phyloP scores from a whole-genome alignment of 2,329 filamentous ascomycete species.

The Exophiala viscosa region DNA sequence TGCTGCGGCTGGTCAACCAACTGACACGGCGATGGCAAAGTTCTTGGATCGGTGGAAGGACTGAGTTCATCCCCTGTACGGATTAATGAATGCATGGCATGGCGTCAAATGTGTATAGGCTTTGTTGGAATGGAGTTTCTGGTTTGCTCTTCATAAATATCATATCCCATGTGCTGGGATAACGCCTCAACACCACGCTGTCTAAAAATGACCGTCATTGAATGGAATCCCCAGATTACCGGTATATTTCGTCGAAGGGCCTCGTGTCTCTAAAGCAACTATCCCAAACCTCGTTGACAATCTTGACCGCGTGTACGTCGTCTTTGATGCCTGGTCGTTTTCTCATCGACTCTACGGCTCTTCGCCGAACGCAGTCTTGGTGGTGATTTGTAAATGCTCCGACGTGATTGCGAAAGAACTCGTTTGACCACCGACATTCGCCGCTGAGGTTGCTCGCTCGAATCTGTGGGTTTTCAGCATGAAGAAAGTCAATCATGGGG shows the following conservation, averaged over 20 bases:
- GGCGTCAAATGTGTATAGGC: background rate
- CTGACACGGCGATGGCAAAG: conserved; percentile 52
- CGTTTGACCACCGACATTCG: conserved; percentile 85
- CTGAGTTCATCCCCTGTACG: conserved; percentile 31
- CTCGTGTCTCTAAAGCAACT: conserved; percentile 92
- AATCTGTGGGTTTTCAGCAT: conserved; percentile 56
- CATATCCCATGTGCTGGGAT: background rate
- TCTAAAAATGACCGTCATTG: background rate
- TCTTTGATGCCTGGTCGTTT: conserved; percentile 77
- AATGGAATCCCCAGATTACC: conserved; percentile 38
- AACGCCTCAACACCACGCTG: conserved; percentile 24
- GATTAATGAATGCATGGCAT: conserved; percentile 10
- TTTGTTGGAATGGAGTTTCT: conserved; percentile 19
- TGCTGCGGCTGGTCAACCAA: conserved; percentile 49
- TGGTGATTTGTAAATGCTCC: conserved; percentile 89
- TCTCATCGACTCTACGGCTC: conserved; percentile 76
- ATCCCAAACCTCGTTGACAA: conserved; percentile 98
- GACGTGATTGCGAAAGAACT: conserved; percentile 79
- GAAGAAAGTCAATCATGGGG: background rate
- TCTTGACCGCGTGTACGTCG: conserved; percentile 76
- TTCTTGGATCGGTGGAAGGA: conserved; percentile 60
- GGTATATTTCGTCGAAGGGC: conserved; percentile 95
- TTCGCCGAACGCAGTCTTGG: conserved; percentile 80
- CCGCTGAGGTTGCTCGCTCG: conserved; percentile 88
- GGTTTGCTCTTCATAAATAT: conserved; percentile 5